Evolutionary conservation across 2,329 filamentous ascomycete genomes (phyloP).

Genomic region (Colletotrichum graminicola): DNA sequence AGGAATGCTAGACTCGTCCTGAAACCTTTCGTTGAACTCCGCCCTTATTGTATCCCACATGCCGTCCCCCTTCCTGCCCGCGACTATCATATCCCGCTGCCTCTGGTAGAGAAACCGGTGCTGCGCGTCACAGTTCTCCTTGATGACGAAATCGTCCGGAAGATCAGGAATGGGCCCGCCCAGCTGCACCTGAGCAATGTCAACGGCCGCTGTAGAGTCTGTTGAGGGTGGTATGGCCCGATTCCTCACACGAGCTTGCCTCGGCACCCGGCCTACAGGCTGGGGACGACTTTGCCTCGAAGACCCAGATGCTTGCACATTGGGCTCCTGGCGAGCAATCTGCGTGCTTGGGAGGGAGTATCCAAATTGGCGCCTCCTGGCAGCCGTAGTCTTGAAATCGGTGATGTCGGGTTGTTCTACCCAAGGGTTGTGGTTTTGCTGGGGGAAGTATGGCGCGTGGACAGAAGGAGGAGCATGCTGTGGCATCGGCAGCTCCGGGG

Average conservation of each 20-base stretch:
- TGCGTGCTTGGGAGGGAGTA: constrained; percentile 33
- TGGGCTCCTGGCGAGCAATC: constrained; percentile 15
- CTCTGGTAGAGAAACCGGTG: constrained; percentile 64
- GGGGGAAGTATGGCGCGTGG: constrained; percentile 22
- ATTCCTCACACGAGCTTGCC: neutral
- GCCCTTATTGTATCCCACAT: constrained; percentile 69
- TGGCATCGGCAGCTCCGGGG: constrained; percentile 30
- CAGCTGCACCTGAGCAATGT: neutral
- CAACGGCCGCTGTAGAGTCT: neutral
- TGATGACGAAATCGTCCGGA: constrained; percentile 54
- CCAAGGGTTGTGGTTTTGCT: neutral
- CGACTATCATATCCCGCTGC: constrained; percentile 55
- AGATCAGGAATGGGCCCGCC: constrained; percentile 13
- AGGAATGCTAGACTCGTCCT: constrained; percentile 58
- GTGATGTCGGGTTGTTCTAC: constrained; percentile 12
- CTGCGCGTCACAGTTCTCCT: constrained; percentile 60
- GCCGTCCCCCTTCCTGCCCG: constrained; percentile 64
- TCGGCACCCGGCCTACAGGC: constrained; percentile 5
- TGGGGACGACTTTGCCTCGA: constrained; percentile 2
- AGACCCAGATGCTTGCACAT: neutral
- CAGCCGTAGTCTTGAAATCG: constrained; percentile 1
- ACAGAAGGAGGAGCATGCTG: constrained; percentile 10
- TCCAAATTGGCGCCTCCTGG: constrained; percentile 18
- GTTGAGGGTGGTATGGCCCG: neutral
- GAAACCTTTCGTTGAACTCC: constrained; percentile 54